phyloP scores from a whole-genome alignment of 768 basidiomycete genomes.

The Asterophora parasitica region DNA sequence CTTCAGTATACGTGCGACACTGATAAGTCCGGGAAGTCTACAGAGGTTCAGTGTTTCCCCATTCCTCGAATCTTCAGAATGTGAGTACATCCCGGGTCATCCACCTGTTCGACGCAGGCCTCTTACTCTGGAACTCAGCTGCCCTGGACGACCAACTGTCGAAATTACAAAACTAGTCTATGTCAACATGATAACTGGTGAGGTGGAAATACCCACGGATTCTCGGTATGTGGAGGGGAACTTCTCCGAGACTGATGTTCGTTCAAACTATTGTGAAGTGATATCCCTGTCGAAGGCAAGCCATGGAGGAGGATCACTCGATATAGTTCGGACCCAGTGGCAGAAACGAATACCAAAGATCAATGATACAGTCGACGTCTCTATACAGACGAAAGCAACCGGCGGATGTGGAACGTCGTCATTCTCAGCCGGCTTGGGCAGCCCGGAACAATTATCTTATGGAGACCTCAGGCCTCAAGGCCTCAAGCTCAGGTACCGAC shows the following conservation, averaged over 20 bases:
- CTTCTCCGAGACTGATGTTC: neutral
- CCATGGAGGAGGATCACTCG: conserved; percentile 19
- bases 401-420: too few species aligned
- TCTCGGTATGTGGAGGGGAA: conserved; percentile 30
- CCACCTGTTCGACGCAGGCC: neutral
- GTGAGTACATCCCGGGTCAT: conserved; percentile 34
- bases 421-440: too few species aligned
- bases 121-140: conserved; percentile 41
- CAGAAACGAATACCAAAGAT: neutral
- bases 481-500: too few species aligned
- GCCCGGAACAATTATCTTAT: too few species aligned
- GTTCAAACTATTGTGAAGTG: conserved; percentile 18
- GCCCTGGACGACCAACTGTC: conserved; percentile 56
- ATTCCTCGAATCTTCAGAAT: conserved; percentile 70
- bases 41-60: conserved; percentile 58
- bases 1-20: conserved; percentile 63
- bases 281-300: conserved; percentile 19
- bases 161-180: conserved; percentile 62
- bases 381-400: too few species aligned
- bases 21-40: conserved; percentile 24
- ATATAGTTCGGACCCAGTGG: neutral
- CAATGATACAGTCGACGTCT: too few species aligned
- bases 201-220: conserved; percentile 44
- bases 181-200: conserved; percentile 42
- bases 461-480: too few species aligned